Evolutionary conservation across 1,284 basidiomycete species (phyloP), one percentile per base, ranked within the genome.

Genomic region (Microbotryomycetes sp.): DNA sequence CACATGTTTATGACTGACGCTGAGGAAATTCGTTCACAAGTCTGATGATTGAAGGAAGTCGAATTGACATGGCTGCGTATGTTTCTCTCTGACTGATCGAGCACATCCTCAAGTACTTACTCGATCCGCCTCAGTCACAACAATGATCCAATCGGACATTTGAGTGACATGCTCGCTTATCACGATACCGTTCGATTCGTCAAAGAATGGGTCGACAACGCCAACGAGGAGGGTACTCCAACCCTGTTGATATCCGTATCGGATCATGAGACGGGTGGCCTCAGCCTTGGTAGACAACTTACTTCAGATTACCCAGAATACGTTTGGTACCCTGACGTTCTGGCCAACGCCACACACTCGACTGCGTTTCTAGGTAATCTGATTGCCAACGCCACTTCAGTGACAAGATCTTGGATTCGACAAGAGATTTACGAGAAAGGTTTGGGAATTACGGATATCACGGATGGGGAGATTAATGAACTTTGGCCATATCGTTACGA

Each of bases 241-340:
- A 74, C 76, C 26, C 45, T 77, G 31, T 61, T 78, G 26, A 73
- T 77, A 54, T 73, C 72, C 14, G 74, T 76, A 3, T 72, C 72
- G 15, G 76, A 77, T 51, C 77, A 78, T 65, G 77, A 77, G 60
- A 77, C 77, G 7, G 77, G 77, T 19, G 77, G 77, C 0, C 58
- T 78, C 3, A 66, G 75, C 2, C 58, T 78, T 1, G 77, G 75
- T 1, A 56, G 75, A 42, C 77, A 77, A 56, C 63, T 78, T 6
- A 68, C 59, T 4, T 49, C 58, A 3, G 65, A 66, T 14, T 77
- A 77, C 54, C 77, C 74, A 1, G 70, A 69, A n/a, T 72, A 72
- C 30, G 58, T 54, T 26, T 69, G 74, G 68, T 77, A 75, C 49
- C 77, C 77, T 7, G 72, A 75, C 31, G 69, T 70, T 2, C 58